Percentiles rank a stretch among this genome's conserved stretches.
These are phyloP conservation scores for Hortiboletus campestris DNA, from an alignment of 768 basidiomycete species.

Conservation along the genomic window DNA sequence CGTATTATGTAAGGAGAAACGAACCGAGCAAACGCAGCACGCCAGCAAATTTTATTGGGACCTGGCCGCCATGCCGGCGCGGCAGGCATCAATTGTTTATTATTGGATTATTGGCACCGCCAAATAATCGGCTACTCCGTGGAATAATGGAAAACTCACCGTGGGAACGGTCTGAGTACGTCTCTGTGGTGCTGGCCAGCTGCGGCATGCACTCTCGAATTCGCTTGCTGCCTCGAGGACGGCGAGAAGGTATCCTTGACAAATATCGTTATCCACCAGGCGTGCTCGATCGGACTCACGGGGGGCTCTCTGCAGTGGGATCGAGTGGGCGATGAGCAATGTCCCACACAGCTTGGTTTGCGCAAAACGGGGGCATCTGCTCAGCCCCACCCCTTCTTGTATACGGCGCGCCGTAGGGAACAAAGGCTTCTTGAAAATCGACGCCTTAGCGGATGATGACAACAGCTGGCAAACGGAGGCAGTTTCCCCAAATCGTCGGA, in stretches of 20 bases:
- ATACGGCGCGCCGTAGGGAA: constrained; percentile 10
- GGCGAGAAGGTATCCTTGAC: constrained; percentile 23
- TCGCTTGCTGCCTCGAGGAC: constrained; percentile 37
- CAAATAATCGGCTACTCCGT: constrained; percentile 18
- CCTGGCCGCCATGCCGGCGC: constrained; percentile 21
- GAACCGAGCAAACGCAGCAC: constrained; percentile 23
- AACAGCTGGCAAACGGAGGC: constrained; percentile 12
- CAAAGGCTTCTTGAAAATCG: constrained; percentile 5
- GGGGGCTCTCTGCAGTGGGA: constrained; percentile 6
- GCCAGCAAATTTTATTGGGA: constrained; percentile 17
- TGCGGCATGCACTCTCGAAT: constrained; percentile 17
- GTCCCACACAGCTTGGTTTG: constrained; percentile 11
- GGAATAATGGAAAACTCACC: constrained; percentile 35
- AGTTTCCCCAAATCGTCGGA: constrained; percentile 8
- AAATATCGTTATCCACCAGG: constrained; percentile 25
- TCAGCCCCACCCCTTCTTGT: constrained; percentile 16
- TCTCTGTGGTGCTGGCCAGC: constrained; percentile 8
- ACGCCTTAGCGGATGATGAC: constrained; percentile 14
- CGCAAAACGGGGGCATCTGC: neutral
- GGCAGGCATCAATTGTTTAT: constrained; percentile 25
- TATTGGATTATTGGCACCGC: constrained; percentile 33
- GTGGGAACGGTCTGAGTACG: constrained; percentile 22
- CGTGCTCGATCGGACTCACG: constrained; percentile 21
- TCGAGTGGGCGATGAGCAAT: constrained; percentile 6
- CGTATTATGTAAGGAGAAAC: constrained; percentile 21